phyloP scores from a whole-genome alignment of 441 rosid species.

The Populus hybrid region DNA sequence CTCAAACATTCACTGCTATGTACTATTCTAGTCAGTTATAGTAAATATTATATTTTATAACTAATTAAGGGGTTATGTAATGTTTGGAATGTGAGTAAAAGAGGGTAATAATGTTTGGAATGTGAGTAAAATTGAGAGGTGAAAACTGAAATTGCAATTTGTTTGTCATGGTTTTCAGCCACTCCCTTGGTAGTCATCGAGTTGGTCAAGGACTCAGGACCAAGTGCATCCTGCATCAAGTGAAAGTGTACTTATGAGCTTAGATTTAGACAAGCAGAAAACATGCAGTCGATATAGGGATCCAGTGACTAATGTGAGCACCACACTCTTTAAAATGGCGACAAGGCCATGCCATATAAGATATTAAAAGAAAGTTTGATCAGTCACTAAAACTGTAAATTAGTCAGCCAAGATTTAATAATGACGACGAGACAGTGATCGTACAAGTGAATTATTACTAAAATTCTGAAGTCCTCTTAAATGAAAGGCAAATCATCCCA shows the following conservation, averaged over 20 bases:
- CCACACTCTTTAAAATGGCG: neutral
- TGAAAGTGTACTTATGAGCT: neutral
- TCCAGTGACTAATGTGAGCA: neutral
- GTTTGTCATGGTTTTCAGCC: neutral
- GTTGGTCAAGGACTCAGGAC: neutral
- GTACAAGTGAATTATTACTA: neutral
- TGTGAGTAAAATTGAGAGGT: neutral
- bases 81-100: neutral
- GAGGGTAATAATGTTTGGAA: neutral
- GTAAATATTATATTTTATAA: neutral
- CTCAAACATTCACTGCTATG: neutral
- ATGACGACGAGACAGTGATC: neutral
- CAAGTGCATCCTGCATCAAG: conserved; percentile 7
- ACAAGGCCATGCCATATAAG: neutral
- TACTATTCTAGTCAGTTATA: neutral
- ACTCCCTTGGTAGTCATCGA: neutral
- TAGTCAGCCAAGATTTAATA: neutral
- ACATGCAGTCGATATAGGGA: neutral
- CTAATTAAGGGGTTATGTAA: neutral
- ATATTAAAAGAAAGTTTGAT: neutral
- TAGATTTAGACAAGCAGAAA: neutral
- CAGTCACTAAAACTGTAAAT: neutral
- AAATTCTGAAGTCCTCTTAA: neutral
- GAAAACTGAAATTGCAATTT: neutral
- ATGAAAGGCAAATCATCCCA: neutral